A percentile compares a stretch with the other conserved stretches of the same genome.
Evolutionary conservation across 305 asterid species (phyloP).

Genomic region (Galium porrigens): DNA sequence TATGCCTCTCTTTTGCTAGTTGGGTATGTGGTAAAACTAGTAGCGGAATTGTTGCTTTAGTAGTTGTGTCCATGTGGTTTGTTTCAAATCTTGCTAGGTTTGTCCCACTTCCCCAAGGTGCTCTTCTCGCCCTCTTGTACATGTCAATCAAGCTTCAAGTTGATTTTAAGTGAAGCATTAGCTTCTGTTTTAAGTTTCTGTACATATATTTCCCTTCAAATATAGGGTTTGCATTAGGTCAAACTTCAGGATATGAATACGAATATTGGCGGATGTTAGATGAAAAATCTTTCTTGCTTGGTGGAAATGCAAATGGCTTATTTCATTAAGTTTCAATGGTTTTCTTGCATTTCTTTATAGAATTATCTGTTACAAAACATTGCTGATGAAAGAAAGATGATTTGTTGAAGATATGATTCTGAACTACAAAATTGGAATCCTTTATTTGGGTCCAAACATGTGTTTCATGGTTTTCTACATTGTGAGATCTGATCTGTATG

Average conservation of each 20-base stretch:
- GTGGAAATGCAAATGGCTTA: not conserved
- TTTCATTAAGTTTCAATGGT: not conserved
- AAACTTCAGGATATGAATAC: not conserved
- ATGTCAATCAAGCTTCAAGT: conserved; percentile 72
- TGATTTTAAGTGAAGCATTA: conserved; percentile 37
- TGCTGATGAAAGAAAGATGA: not conserved
- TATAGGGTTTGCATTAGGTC: not conserved
- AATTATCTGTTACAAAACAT: not conserved
- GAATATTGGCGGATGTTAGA: not conserved
- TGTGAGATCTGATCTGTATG: not conserved
- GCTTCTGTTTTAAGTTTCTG: conserved; percentile 2
- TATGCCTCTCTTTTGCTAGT: conserved; percentile 56
- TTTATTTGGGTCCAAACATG: not conserved
- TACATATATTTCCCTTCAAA: conserved; percentile 9
- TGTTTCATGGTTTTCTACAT: not conserved
- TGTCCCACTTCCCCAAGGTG: conserved; percentile 79
- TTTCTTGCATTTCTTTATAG: not conserved
- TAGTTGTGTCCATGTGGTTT: conserved; percentile 61
- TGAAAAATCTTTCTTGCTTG: not conserved
- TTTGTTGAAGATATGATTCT: not conserved
- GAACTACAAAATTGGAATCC: not conserved
- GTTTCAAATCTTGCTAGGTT: conserved; percentile 55
- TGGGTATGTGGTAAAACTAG: conserved; percentile 82
- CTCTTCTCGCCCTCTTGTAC: conserved; percentile 63
- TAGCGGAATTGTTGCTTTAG: conserved; percentile 53